These are phyloP conservation scores for Yamadazyma akitaensis DNA, from an alignment of 805 yeast species.

Conservation along the genomic window DNA sequence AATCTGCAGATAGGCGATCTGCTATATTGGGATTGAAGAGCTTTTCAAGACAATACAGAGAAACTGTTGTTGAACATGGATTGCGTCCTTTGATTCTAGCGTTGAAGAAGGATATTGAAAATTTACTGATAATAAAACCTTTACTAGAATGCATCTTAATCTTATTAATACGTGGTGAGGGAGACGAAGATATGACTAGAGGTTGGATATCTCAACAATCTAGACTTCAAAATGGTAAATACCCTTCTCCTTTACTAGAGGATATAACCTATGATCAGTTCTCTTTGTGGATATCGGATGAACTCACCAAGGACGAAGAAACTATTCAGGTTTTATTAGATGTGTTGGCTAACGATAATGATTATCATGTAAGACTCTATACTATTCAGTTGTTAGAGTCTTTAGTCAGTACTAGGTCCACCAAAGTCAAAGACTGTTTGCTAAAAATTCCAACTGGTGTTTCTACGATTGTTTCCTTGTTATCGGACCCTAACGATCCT, in stretches of 20 bases:
- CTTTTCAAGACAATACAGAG: constrained; percentile 84
- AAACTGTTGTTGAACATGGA: constrained; percentile 85
- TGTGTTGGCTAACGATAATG: constrained; percentile 49
- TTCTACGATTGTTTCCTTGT: constrained; percentile 62
- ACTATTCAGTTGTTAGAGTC: constrained; percentile 84
- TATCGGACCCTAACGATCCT: constrained; percentile 60
- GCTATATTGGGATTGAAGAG: constrained; percentile 89
- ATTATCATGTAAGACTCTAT: constrained; percentile 77
- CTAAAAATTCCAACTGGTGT: constrained; percentile 75
- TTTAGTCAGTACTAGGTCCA: constrained; percentile 70
- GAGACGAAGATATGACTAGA: constrained; percentile 61
- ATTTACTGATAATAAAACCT: constrained; percentile 70
- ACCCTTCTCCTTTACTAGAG: constrained; percentile 68
- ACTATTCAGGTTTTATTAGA: constrained; percentile 27
- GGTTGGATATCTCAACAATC: constrained; percentile 75
- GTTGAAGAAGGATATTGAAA: constrained; percentile 62
- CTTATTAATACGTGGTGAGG: constrained; percentile 67
- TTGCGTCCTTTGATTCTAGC: constrained; percentile 68
- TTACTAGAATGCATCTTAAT: constrained; percentile 82
- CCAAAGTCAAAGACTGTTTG: constrained; percentile 68
- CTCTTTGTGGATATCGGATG: constrained; percentile 94
- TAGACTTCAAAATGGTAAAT: constrained; percentile 70
- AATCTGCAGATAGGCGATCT: constrained; percentile 82
- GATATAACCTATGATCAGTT: constrained; percentile 71
- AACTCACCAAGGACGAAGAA: constrained; percentile 58